Base-by-base conservation (phyloP, 805 yeast genomes). In the Tetrapisispora taiwanensis region DNA sequence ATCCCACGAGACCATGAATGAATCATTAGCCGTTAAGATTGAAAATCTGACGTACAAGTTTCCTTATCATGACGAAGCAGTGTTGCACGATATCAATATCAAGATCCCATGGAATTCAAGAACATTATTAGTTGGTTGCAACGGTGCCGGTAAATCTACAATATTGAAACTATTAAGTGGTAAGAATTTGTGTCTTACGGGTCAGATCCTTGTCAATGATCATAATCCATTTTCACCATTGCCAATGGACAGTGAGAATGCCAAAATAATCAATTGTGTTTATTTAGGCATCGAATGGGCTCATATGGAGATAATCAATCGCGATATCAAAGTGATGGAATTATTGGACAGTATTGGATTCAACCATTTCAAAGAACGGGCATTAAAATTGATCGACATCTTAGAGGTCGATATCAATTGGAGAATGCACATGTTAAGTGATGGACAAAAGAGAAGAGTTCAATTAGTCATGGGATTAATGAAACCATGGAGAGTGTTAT, bases 251-350 rank as follows among this genome's bases (percentile, higher is more conserved):
- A 55, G 48, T 18, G 66, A 64, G 5, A 71, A 72, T 48, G 67
- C 75, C 40, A 69, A 74, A 44, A 70, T 70, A 41, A 76, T 79
- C 24, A 84, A 37, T 17, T 37, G 40, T n/a, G 40, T 95, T 0
- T 90, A 90, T 59, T 67, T 92, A 36, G 98, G 98, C 3, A 92
- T 97, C 0, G 98, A 92, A 58, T 92, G 98, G 98, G 95, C 95
- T 6, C 76, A 84, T 44, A 92, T 88, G 65, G 84, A 86, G 17
- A 79, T 89, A 41, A 92, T 90, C 7, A 80, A 89, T 55, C 72
- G 96, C 49, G 98, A 92, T 62, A 85, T 92, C 44, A 88, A 95
- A 0, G 97, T 92, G 9, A 71, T 80, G 17, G 76, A 83, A 30
- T 69, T 92, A 47, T 74, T 92, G 39, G 73, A 81, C 14, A 81